phyloP scores from a whole-genome alignment of 2,329 filamentous ascomycete species.

The Alternaria viburni region DNA sequence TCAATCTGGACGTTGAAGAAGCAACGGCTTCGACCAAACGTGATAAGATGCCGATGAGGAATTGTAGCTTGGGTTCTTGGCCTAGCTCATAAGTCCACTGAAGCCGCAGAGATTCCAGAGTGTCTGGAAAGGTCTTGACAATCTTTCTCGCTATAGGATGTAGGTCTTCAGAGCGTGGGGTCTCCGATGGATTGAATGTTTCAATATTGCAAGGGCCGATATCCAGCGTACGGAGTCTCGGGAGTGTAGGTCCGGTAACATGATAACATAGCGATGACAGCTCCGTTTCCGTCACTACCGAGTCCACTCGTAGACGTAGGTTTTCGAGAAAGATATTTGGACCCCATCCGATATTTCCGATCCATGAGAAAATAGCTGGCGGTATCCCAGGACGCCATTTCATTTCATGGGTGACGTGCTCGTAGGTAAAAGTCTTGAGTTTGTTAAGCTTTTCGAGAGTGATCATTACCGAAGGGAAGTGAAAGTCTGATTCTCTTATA shows the following conservation, averaged over 20 bases:
- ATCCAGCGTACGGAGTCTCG: neutral
- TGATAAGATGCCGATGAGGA: neutral
- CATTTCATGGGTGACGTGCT: slow-evolving; percentile 1
- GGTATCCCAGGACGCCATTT: neutral
- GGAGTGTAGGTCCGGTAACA: neutral
- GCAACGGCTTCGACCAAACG: neutral
- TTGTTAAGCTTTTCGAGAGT: neutral
- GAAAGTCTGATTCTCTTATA: slow-evolving; percentile 1
- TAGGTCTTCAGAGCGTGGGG: neutral
- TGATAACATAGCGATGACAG: neutral
- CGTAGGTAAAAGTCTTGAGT: slow-evolving; percentile 11
- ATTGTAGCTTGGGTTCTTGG: neutral
- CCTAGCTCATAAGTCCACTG: slow-evolving; percentile 1
- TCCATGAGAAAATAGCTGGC: neutral
- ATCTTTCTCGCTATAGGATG: neutral
- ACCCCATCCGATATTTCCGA: neutral
- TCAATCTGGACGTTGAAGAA: neutral
- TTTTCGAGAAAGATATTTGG: neutral
- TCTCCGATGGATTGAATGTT: neutral
- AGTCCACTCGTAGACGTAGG: neutral
- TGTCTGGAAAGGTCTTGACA: neutral
- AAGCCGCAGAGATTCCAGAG: neutral
- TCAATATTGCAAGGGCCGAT: slow-evolving; percentile 3
- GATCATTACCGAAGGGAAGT: neutral
- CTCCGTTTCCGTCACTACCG: neutral